Base-by-base conservation (phyloP, 306 rosid species). In the Prosopis cineraria region DNA sequence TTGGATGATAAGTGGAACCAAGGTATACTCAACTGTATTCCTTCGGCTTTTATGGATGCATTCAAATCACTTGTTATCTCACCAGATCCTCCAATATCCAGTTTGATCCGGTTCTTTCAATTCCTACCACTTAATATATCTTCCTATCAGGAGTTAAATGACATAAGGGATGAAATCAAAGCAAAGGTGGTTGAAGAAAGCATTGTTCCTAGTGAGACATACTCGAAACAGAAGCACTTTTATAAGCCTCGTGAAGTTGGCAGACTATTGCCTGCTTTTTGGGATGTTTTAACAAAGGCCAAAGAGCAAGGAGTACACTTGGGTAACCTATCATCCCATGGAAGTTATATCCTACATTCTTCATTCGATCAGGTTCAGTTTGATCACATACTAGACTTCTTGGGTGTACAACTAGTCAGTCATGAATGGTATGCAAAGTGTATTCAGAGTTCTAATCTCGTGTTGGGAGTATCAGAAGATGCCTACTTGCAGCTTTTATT, bases 361-460 rank as follows among this genome's bases (percentile, higher is more conserved):
- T 76, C 96, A 3, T 83, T 93, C 34, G 98, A 93, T 66, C 60
- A 14, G 10, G 16, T 5, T 10, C 81, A 79, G 74, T 90, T 80
- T 33, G 86, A 88, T 76, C 6, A 25, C 19, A 68, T 88, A 20
- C 86, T 91, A 24, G 62, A 27, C 24, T 91, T 88, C 80, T 79
- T 93, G 47, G 91, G 68, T 47, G 87, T 93, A 36, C 29, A 89
- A 30, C 58, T 3, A 0, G 94, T 91, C 19, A 31, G 60, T 24
- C 52, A 5, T 52, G 90, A 85, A 30, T 93, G 94, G 98, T 93
- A 91, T 79, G 88, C 81, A 10, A 93, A 85, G 85, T 93, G 93
- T 88, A 78, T 93, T 22, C 86, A 77, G 84, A 80, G 93, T 66
- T 78, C 87, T 20, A 73, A 80, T 70, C 85, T 93, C 41, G 93